These are phyloP conservation scores for Sarcomyxa edulis DNA, from an alignment of 768 basidiomycete genomes.

Conservation along the genomic window DNA sequence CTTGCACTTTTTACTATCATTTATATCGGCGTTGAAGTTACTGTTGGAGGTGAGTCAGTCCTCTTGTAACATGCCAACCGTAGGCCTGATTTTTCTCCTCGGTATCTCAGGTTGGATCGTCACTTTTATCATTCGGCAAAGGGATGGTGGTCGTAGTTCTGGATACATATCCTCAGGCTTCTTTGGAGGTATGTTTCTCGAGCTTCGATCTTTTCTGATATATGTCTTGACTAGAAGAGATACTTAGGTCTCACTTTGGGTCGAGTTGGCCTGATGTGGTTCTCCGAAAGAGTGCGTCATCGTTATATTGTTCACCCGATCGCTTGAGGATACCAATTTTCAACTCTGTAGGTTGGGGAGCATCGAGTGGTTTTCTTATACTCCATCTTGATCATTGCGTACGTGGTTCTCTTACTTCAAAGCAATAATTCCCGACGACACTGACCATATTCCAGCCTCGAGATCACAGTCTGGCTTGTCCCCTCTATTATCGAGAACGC, in stretches of 20 bases:
- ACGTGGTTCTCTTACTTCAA: conserved; percentile 3
- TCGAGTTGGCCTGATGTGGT: conserved; percentile 43
- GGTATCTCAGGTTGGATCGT: conserved; percentile 51
- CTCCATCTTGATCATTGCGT: conserved; percentile 26
- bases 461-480: conserved; percentile 30
- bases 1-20: conserved; percentile 37
- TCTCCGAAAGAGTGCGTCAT: conserved; percentile 26
- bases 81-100: not conserved
- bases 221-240: not conserved
- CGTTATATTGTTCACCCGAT: not conserved
- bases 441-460: conserved; percentile 23
- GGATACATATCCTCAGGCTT: conserved; percentile 26
- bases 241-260: conserved; percentile 42
- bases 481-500: conserved; percentile 39
- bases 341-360: conserved; percentile 22
- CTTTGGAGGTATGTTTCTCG: conserved; percentile 14
- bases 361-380: conserved; percentile 25
- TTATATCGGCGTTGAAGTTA: too few species aligned
- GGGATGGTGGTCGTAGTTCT: conserved; percentile 31
- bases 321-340: not conserved
- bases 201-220: not conserved
- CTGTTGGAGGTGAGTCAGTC: conserved; percentile 33
- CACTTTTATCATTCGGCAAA: conserved; percentile 39
- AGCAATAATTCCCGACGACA: not conserved
- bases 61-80: not conserved